Conservation (phyloP, 1,139 yeast genomes). For the Scheffersomyces parashehatae region DNA sequence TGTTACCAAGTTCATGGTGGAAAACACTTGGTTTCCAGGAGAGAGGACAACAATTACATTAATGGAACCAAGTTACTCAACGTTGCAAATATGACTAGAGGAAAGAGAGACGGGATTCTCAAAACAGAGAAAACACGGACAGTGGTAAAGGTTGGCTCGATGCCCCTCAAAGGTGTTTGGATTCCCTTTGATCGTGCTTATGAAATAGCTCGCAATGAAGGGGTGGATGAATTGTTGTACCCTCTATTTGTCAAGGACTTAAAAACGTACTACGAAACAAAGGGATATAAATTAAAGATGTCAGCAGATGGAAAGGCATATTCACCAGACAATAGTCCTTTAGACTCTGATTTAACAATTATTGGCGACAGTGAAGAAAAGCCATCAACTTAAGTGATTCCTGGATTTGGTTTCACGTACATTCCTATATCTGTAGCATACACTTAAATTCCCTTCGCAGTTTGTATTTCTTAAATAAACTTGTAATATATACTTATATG, state of each 20-base stretch:
- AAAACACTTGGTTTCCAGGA: slow-evolving; percentile 48
- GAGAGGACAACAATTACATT: slow-evolving; percentile 53
- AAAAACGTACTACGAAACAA: slow-evolving; percentile 28
- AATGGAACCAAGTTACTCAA: slow-evolving; percentile 59
- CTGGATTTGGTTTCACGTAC: no score
- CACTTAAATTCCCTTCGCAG: no score
- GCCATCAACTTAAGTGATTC: no score
- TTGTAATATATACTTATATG: no score
- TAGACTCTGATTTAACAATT: no score
- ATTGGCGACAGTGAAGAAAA: no score
- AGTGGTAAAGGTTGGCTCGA: slow-evolving; percentile 54
- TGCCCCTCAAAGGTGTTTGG: slow-evolving; percentile 61
- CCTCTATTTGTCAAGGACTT: slow-evolving; percentile 51
- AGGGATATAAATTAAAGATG: slow-evolving; percentile 23
- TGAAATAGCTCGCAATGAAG: slow-evolving; percentile 54
- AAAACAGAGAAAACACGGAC: slow-evolving; percentile 46
- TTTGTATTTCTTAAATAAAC: no score
- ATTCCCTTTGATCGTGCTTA: slow-evolving; percentile 55
- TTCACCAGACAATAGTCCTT: no score
- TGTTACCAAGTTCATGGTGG: slow-evolving; percentile 52
- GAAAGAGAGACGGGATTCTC: slow-evolving; percentile 56
- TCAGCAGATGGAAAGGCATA: background rate
- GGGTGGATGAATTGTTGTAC: slow-evolving; percentile 35
- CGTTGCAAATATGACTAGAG: slow-evolving; percentile 59
- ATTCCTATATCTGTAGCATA: no score